Evolutionary conservation across 1,139 yeast genomes (phyloP).

Genomic region (Citeromyces siamensis): DNA sequence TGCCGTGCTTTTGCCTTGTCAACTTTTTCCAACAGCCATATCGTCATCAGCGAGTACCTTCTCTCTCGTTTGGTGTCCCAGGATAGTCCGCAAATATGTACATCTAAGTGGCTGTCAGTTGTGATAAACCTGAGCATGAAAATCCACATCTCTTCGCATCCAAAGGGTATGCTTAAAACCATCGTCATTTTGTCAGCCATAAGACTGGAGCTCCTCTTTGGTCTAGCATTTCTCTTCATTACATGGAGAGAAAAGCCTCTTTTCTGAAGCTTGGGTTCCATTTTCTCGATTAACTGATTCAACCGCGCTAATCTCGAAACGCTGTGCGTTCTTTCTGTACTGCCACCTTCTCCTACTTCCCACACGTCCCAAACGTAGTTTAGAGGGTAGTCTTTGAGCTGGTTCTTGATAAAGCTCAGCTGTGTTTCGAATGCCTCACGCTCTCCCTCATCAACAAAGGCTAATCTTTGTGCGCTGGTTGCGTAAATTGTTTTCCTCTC

Average conservation of each 20-base stretch:
- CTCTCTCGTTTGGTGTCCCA: not conserved
- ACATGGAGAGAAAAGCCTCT: not conserved
- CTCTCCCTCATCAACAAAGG: not conserved
- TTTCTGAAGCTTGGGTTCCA: too few species aligned
- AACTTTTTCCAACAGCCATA: not conserved
- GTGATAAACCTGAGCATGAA: not conserved
- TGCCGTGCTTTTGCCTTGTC: not conserved
- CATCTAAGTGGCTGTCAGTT: not conserved
- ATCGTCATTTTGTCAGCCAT: not conserved
- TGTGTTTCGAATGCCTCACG: not conserved
- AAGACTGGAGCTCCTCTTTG: not conserved
- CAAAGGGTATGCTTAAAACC: not conserved
- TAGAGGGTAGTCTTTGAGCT: not conserved
- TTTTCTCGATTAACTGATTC: too few species aligned
- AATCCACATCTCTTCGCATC: not conserved
- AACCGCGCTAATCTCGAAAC: too few species aligned
- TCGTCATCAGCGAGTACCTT: not conserved
- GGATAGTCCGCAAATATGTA: not conserved
- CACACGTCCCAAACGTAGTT: slow-evolving; percentile 1
- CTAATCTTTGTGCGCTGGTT: not conserved
- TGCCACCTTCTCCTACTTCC: not conserved
- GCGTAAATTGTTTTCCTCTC: too few species aligned
- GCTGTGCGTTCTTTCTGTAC: too few species aligned
- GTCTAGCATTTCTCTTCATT: not conserved
- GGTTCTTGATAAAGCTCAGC: not conserved